Base-by-base conservation (phyloP, 1,284 basidiomycete species). In the Fomitiporia mediterranea region DNA sequence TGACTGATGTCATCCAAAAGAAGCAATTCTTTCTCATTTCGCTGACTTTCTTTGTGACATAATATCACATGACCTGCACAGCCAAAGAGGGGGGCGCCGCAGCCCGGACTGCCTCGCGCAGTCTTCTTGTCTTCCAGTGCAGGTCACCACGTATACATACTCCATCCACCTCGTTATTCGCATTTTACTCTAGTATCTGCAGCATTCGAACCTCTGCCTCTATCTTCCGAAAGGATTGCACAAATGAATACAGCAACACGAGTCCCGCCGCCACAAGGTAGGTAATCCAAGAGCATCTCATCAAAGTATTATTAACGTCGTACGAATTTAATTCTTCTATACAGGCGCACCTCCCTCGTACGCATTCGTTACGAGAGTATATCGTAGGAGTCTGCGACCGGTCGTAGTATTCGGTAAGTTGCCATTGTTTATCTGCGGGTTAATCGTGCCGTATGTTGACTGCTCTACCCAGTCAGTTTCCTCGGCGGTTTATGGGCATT, bases 401-500 rank as follows among this genome's bases (percentile, higher is more conserved):
- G 64, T 83, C 19, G 76, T 88, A 17, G 53, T 83, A 23, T 62
- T 70, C 53, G 70, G 85, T 86, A 57, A 64, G 84, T 75, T 11
- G 2, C 51, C 19, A 43, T 11, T 38, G 13, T 37, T 37, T 25
- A 37, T 56, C 27, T 30, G n/a, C 44, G 28, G n/a, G 42, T 13
- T 51, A 21, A 27, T 34, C 46, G 32, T 15, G 7, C n/a, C 35
- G 17, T 17, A 49, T 21, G 21, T 53, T 58, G 37, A 63, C 21
- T 11, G 17, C 35, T 7, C 4, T 39, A 2, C 21, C 4, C 32
- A 83, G 83, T 74, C 53, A 70, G 74, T 9, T 64, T 78, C 49
- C 43, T 84, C 17, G 72, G 70, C 30, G 79, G 75, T 15, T 60
- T 86, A 27, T 89, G 84, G 81, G 66, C 78, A 39, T 68, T 89